Evolutionary conservation across 2,329 filamentous ascomycete species (phyloP).

Genomic region (Cercospora nicotianae): DNA sequence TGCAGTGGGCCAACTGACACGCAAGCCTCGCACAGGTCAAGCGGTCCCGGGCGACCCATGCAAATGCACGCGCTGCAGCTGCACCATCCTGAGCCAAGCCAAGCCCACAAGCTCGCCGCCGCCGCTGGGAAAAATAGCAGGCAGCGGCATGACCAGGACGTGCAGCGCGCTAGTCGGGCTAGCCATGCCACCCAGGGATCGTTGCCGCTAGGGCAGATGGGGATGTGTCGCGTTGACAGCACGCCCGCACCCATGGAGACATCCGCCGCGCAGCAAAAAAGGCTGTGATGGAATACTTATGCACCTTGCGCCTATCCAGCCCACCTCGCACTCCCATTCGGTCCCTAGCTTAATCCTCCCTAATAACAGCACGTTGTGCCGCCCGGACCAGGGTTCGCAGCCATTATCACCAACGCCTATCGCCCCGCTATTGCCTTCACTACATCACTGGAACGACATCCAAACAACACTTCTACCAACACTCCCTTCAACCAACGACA

Average conservation of each 20-base stretch:
- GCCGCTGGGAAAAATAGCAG: slow-evolving; percentile 7
- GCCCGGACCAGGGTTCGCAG: slow-evolving; percentile 23
- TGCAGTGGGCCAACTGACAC: slow-evolving; percentile 22
- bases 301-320: slow-evolving; percentile 20
- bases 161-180: slow-evolving; percentile 26
- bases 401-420: slow-evolving; percentile 27
- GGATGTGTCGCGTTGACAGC: slow-evolving; percentile 32
- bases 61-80: slow-evolving; percentile 11
- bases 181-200: slow-evolving; percentile 28
- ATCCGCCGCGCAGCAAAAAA: slow-evolving; percentile 21
- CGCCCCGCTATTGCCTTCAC: slow-evolving; percentile 30
- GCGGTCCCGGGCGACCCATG: slow-evolving; percentile 15
- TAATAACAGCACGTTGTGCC: slow-evolving; percentile 23
- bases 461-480: neutral
- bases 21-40: slow-evolving; percentile 19
- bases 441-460: slow-evolving; percentile 25
- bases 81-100: neutral
- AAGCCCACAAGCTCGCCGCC: slow-evolving; percentile 11
- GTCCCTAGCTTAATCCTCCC: slow-evolving; percentile 21
- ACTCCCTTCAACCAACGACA: slow-evolving; percentile 11
- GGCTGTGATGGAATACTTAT: slow-evolving; percentile 21
- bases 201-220: slow-evolving; percentile 27
- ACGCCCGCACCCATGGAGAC: slow-evolving; percentile 15
- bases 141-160: slow-evolving; percentile 26
- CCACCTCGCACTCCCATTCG: slow-evolving; percentile 12